Base-by-base conservation (phyloP, 1,284 basidiomycete species). In the Anthracocystis panici-leucophaei region DNA sequence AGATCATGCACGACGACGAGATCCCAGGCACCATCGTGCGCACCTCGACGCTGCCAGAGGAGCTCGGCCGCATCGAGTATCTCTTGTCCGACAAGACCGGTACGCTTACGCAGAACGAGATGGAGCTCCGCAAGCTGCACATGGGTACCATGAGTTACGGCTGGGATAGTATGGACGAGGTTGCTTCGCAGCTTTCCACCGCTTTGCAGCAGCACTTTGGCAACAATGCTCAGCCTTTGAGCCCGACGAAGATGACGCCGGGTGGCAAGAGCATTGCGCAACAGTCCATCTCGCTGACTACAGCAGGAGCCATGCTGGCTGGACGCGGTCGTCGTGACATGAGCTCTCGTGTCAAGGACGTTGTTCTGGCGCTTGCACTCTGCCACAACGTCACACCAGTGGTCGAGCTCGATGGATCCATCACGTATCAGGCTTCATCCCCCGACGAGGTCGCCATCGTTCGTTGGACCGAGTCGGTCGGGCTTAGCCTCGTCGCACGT, bases 361-460 rank as follows among this genome's bases (percentile, higher is more conserved):
- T 95, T 6, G 94, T 98, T 0, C 87, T 97, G 33, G 94, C 93
- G 72, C 89, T 99, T 9, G 97, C 95, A 0, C 88, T 98, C 0
- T 99, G 97, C 82, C 97, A 99, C 85, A 99, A 99, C 81, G 96
- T 98, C 46, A 99, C 96, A 0, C 97, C 97, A 0, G 93, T 97
- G 2, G 90, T 89, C 14, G 94, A 97, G 82, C 96, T 97, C 79
- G 96, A 98, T 80, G 94, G 94, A 7, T 90, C 91, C 88, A 81
- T 97, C 45, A 97, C 95, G 0, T 99, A 99, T 83, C 96, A 99
- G 88, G 97, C 97, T 0, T 96, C 95, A 0, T 98, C 95, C 0
- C 97, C 97, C 0, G 97, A 99, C 83, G 97, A 99, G 87, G 97
- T 98, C 33, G 97, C 97, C 53, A 98, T 99, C 75, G 96, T 99